Evolutionary conservation across 2,329 filamentous ascomycete species (phyloP).

Genomic region (Lecanicillium sp.): DNA sequence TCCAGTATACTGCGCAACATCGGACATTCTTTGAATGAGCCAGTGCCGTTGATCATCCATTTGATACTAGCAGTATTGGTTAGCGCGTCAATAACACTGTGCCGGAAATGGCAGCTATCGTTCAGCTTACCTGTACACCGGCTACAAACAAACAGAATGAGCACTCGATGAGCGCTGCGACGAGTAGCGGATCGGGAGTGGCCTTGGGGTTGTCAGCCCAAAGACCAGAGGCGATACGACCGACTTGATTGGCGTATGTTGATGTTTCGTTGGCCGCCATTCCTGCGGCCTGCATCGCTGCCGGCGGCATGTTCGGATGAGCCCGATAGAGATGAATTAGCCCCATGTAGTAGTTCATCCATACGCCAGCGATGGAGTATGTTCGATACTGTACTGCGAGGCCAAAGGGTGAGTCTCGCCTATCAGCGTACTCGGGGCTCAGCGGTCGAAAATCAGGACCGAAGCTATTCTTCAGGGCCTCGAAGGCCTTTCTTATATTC

Average conservation of each 20-base stretch:
- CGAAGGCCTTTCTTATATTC: constrained; percentile 64
- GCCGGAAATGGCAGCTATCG: too few relatives aligned
- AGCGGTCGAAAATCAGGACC: constrained; percentile 73
- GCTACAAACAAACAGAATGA: constrained; percentile 82
- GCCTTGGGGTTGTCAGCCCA: constrained; percentile 45
- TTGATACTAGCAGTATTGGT: constrained; percentile 50
- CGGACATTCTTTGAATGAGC: constrained; percentile 66
- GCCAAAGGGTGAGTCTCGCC: constrained; percentile 68
- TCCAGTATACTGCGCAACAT: constrained; percentile 74
- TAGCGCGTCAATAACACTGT: too few relatives aligned
- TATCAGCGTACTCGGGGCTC: constrained; percentile 58
- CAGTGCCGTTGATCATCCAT: constrained; percentile 68
- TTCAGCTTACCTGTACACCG: constrained; percentile 57
- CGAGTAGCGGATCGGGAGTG: constrained; percentile 60
- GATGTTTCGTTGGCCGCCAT: constrained; percentile 69
- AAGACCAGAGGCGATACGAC: constrained; percentile 71
- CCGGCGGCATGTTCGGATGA: constrained; percentile 86
- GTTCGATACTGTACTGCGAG: constrained; percentile 74
- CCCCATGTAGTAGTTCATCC: constrained; percentile 81
- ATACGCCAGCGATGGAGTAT: constrained; percentile 80
- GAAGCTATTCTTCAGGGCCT: constrained; percentile 58
- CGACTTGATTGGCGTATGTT: constrained; percentile 66
- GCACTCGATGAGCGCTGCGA: constrained; percentile 75
- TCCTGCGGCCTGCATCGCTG: constrained; percentile 80
- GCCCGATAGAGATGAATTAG: constrained; percentile 75